Evolutionary conservation across 2,329 filamentous ascomycete genomes (phyloP).

Genomic region (Arthrobotrys musiformis): DNA sequence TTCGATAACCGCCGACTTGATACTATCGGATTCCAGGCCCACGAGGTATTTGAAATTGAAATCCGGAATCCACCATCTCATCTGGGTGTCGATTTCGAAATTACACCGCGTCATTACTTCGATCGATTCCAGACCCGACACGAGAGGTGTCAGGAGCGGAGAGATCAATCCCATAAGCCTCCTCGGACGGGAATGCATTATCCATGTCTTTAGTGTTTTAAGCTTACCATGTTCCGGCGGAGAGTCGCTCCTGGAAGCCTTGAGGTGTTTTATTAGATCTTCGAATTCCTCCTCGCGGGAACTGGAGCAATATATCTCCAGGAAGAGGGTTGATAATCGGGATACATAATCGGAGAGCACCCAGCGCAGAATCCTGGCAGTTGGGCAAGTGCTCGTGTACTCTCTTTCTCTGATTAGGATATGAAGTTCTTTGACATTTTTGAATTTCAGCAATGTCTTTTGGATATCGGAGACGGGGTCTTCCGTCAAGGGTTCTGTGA

Average conservation of each 20-base stretch:
- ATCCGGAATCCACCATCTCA: background rate
- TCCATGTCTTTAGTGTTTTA: slow-evolving; percentile 26
- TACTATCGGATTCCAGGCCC: background rate
- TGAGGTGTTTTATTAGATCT: background rate
- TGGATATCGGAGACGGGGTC: background rate
- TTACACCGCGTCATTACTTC: slow-evolving; percentile 19
- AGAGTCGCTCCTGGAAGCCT: background rate
- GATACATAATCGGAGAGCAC: slow-evolving; percentile 1
- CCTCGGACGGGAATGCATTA: slow-evolving; percentile 7
- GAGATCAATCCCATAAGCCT: background rate
- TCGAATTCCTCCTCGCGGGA: background rate
- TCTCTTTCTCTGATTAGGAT: slow-evolving; percentile 2
- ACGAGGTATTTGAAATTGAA: background rate
- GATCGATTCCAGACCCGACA: background rate
- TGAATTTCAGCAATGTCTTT: slow-evolving; percentile 6
- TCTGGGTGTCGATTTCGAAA: background rate
- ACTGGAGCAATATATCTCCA: slow-evolving; percentile 22
- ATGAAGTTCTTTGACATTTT: slow-evolving; percentile 28
- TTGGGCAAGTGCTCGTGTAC: background rate
- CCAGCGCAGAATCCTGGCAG: background rate
- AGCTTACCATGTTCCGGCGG: background rate
- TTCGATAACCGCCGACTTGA: slow-evolving; percentile 9
- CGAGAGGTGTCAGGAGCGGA: background rate
- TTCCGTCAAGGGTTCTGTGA: background rate
- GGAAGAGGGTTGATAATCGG: slow-evolving; percentile 23